Evolutionary conservation across 768 basidiomycete genomes (phyloP), one percentile per base, ranked within the genome.

Genomic region (Naganishia kalamii): DNA sequence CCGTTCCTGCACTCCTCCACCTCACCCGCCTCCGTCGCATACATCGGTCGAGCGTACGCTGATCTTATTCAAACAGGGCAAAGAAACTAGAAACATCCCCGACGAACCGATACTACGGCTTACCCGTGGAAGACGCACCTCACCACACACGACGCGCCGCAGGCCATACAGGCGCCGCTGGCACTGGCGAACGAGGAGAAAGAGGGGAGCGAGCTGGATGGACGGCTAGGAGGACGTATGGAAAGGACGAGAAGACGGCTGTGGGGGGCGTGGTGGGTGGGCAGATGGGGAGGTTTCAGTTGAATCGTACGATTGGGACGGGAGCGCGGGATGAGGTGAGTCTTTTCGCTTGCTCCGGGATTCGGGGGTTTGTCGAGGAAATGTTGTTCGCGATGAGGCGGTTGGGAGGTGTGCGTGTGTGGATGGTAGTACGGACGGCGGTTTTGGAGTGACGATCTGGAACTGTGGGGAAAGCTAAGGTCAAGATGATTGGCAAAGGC

Each of bases 51-150:
- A 29, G 21, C 37, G 8, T 8, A 40, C 37, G 8, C 37, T 40
- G 4, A 8, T 12, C 29, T n/a, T n/a, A n/a, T 50, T 7, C 44
- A 23, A 7, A 32, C 11, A 52, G 50, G 15, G 29, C 13, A 19
- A 52, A 52, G 32, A 52, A 52, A 32, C 11, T 52, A 5, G 50
- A 52, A 33, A 52, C 50, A n/a, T 52, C 50, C 7, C 50, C 50
- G 30, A 52, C 50, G 32, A 52, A 52, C 19, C 10, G 50, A 21
- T 52, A 6, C 30, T 52, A 52, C 32, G 50, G 50, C 7, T 32
- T 52, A 17, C 50, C 50, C 7, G 17, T 52, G n/a, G n/a, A n/a
- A n/a, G n/a, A n/a, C n/a, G n/a, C n/a, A n/a, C n/a, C n/a, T n/a
- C n/a, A n/a, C n/a, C n/a, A n/a, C n/a, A n/a, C n/a, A n/a, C 19